Evolutionary conservation across 2,329 filamentous ascomycete genomes (phyloP).

Genomic region (Penicillium sp.): DNA sequence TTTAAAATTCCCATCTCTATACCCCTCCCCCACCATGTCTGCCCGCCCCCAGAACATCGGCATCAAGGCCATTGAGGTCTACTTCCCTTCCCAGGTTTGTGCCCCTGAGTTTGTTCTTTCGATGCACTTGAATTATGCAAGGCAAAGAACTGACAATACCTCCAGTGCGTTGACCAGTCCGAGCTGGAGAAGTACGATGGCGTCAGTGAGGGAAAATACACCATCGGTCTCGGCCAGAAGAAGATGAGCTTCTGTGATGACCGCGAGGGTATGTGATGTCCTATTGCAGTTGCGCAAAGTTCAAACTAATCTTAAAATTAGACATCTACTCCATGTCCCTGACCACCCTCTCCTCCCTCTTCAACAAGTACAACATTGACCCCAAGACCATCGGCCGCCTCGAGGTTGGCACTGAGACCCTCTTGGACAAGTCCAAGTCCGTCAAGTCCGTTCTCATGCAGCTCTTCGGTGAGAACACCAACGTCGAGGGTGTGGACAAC

Average conservation of each 20-base stretch:
- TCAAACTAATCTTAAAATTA: conserved; percentile 35
- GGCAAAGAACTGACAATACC: conserved; percentile 10
- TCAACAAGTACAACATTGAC: conserved; percentile 83
- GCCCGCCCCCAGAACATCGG: conserved; percentile 81
- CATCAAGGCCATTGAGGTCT: conserved; percentile 91
- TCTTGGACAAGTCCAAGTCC: conserved; percentile 87
- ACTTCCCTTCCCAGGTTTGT: conserved; percentile 80
- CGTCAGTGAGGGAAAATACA: conserved; percentile 80
- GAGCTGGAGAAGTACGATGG: conserved; percentile 87
- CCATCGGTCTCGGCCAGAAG: conserved; percentile 85
- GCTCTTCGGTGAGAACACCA: conserved; percentile 77
- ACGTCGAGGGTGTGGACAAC: conserved; percentile 79
- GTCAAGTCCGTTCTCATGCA: conserved; percentile 89
- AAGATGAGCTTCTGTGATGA: conserved; percentile 93
- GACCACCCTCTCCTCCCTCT: conserved; percentile 73
- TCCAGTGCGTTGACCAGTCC: conserved; percentile 76
- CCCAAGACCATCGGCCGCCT: conserved; percentile 74
- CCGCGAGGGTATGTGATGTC: conserved; percentile 66
- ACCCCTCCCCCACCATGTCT: conserved; percentile 57
- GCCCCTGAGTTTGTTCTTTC: background rate
- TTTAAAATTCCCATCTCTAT: conserved; percentile 7
- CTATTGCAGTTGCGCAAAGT: conserved; percentile 6
- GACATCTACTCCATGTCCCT: conserved; percentile 87
- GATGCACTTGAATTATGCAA: background rate
- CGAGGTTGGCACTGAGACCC: conserved; percentile 82